A percentile compares a stretch with the other conserved stretches of the same genome.
Evolutionary conservation across 1,139 yeast genomes (phyloP).

Genomic region (Suhomyces bribrorum): DNA sequence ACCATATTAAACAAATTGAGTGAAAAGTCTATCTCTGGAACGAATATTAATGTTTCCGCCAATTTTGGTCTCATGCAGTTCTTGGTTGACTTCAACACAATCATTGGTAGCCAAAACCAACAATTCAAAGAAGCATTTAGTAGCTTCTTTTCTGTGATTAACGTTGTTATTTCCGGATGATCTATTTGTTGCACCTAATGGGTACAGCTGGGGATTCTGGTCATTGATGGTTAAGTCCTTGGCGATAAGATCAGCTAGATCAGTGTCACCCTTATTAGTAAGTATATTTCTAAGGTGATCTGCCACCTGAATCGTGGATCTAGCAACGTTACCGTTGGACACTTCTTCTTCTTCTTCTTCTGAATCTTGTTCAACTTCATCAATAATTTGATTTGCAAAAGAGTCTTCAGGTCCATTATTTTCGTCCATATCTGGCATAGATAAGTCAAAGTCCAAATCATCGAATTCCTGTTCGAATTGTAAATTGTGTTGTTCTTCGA

Average conservation of each 20-base stretch:
- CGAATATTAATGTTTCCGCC: slow-evolving; percentile 61
- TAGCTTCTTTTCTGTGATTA: slow-evolving; percentile 59
- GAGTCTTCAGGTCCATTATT: slow-evolving; percentile 11
- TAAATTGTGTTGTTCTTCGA: slow-evolving; percentile 21
- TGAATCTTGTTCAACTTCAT: slow-evolving; percentile 11
- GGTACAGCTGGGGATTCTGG: slow-evolving; percentile 18
- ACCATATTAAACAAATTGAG: slow-evolving; percentile 39
- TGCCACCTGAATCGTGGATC: slow-evolving; percentile 60
- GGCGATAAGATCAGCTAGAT: slow-evolving; percentile 45
- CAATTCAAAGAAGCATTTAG: slow-evolving; percentile 78
- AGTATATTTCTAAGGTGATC: slow-evolving; percentile 45
- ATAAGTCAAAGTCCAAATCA: slow-evolving; percentile 41
- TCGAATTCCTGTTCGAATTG: slow-evolving; percentile 25
- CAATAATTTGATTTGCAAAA: slow-evolving; percentile 6
- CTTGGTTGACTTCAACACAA: slow-evolving; percentile 64
- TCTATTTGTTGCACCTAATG: slow-evolving; percentile 31
- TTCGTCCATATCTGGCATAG: slow-evolving; percentile 39
- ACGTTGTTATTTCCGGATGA: slow-evolving; percentile 18
- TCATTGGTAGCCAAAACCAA: slow-evolving; percentile 81
- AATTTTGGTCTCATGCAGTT: slow-evolving; percentile 34
- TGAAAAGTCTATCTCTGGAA: slow-evolving; percentile 52
- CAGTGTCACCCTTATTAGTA: slow-evolving; percentile 21
- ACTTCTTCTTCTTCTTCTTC: slow-evolving; percentile 16
- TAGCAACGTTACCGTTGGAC: slow-evolving; percentile 27
- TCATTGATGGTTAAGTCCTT: slow-evolving; percentile 32